Evolutionary conservation across 305 asterid genomes (phyloP).

Genomic region (Lippia alba): DNA sequence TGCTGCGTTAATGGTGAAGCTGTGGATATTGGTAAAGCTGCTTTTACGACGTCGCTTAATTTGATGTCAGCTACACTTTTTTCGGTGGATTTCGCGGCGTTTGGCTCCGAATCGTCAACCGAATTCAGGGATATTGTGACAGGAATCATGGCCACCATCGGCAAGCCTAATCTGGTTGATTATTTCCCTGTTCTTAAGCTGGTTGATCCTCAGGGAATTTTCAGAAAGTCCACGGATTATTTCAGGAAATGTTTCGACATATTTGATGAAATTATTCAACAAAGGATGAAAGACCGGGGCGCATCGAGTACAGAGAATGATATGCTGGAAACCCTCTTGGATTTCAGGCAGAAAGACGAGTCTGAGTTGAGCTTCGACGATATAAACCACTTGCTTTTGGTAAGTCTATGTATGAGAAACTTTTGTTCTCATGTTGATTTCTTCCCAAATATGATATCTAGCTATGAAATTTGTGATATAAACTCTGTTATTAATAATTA

Average conservation of each 20-base stretch:
- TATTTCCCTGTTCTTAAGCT: constrained; percentile 23
- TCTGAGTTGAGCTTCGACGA: constrained; percentile 32
- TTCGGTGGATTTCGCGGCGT: constrained; percentile 39
- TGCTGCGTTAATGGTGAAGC: constrained; percentile 25
- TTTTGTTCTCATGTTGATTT: too few species aligned
- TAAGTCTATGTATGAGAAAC: background rate
- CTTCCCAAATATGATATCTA: too few species aligned
- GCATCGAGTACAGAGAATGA: constrained; percentile 22
- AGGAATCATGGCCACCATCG: background rate
- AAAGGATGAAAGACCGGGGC: constrained; percentile 25
- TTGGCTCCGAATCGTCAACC: constrained; percentile 30
- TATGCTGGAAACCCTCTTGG: constrained; percentile 40
- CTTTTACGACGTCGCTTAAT: constrained; percentile 43
- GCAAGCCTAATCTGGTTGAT: constrained; percentile 34
- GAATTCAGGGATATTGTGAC: constrained; percentile 38
- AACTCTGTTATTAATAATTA: too few species aligned
- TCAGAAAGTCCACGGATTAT: background rate
- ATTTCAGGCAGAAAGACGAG: constrained; percentile 29
- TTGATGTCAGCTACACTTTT: constrained; percentile 40
- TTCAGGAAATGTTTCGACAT: constrained; percentile 12
- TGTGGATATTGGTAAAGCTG: constrained; percentile 43
- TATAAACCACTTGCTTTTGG: constrained; percentile 37
- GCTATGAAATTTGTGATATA: too few species aligned
- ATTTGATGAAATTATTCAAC: constrained; percentile 37
- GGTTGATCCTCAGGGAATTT: constrained; percentile 36